Base-by-base conservation (phyloP, 306 rosid species). In the Medicago arabica region DNA sequence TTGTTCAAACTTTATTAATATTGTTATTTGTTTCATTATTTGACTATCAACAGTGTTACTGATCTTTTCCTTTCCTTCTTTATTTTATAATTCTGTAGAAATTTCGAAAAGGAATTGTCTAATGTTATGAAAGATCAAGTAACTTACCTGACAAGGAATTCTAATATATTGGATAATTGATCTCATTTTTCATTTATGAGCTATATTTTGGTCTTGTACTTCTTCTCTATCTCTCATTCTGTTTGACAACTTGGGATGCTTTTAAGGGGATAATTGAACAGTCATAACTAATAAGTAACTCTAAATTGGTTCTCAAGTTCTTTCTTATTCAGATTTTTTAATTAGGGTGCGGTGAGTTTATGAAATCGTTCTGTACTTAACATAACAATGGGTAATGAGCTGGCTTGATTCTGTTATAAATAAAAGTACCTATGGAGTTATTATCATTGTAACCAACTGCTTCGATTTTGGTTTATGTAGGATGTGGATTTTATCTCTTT, bases 401-500 rank as follows among this genome's bases (percentile, higher is more conserved):
- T n/a, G 53, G 69, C 64, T 40, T 80, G 79, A 18, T 66, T 67
- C 60, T 64, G 31, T 73, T 43, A 18, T 77, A 38, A 72, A 18
- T 77, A 25, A 72, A 72, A 73, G 41, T 25, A 68, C 16, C 46
- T 51, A 8, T 16, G 7, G 68, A 11, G 66, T 58, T 49, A 36
- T 63, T 12, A 39, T 60, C n/a, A 65, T 61, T 64, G 67, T 59
- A 44, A 7, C 60, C 54, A 6, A 31, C 18, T 67, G 12, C 43
- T 43, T 67, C 15, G 78, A 38, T 83, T 71, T 77, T 39, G 62
- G 58, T 75, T 72, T 74, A 40, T 77, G 83, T 71, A 93, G 98
- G 91, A 62, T 91, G 95, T 72, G 87, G 88, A 68, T 90, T 41
- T 80, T 94, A 83, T 88, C 91, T 55, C 79, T 86, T 54, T 83